Evolutionary conservation across 1,139 yeast genomes (phyloP), one percentile per base, ranked within the genome.

Genomic region (Eremothecium cymbalariae): DNA sequence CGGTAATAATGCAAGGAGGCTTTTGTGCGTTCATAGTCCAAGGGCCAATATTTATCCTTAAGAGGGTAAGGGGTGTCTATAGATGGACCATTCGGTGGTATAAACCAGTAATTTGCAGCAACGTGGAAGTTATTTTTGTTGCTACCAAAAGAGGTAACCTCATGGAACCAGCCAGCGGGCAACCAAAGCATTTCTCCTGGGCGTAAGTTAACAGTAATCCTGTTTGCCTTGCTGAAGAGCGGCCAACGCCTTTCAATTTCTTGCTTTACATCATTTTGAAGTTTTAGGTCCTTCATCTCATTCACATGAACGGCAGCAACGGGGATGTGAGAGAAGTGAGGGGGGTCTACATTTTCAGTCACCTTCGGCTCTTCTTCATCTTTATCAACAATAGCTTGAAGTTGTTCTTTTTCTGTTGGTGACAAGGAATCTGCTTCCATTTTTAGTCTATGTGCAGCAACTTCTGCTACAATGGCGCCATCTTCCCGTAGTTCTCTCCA

Each of bases 111-210:
- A 51, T 80, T 80, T 5, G 78, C 47, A 0, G 86, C 86, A 31
- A 72, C 62, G 50, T 80, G 88, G 4, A 66, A 60, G 17, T 58
- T 53, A 9, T 51, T 49, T 8, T 40, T 43, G 14, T 40, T 48
- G 16, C 20, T 12, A 1, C 79, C 77, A 52, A 64, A 76, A n/a
- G 84, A 76, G 0, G 81, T 70, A 1, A 80, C 90, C 53, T 80
- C 90, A 52, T 80, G 90, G 50, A 80, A 80, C 88, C 88, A 80
- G 1, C 88, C 85, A 1, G 82, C 70, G 1, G 90, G 90, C 16
- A 80, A 54, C 47, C 72, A 80, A 21, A 80, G 55, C 77, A 77
- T 72, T 31, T 78, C 76, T 0, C 85, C 85, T 0, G 78, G 74
- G 12, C 65, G 53, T 18, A 79, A 46, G 57, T 70, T 63, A 3